phyloP scores from a whole-genome alignment of 768 basidiomycete genomes.

The Tubosaeta brunneosetosa region DNA sequence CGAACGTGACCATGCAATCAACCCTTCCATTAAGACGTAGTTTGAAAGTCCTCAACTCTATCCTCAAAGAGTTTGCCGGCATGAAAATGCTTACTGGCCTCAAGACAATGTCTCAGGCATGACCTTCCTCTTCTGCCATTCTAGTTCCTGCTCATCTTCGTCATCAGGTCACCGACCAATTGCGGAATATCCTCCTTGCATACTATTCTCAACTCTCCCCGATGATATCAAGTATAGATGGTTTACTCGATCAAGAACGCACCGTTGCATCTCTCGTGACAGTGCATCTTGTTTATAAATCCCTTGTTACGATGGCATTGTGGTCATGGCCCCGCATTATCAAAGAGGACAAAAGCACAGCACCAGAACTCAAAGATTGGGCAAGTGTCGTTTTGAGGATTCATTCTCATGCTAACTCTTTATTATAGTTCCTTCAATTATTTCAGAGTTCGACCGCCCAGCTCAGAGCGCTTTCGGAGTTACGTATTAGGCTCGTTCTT shows the following conservation, averaged over 20 bases:
- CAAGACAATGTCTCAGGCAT: slow-evolving; percentile 60
- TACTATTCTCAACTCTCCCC: slow-evolving; percentile 55
- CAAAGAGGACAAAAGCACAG: slow-evolving; percentile 40
- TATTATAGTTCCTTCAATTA: slow-evolving; percentile 51
- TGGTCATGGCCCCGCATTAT: slow-evolving; percentile 66
- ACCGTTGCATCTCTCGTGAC: slow-evolving; percentile 47
- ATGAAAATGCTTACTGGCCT: slow-evolving; percentile 69
- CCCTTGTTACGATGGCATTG: slow-evolving; percentile 58
- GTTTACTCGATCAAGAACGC: slow-evolving; percentile 34
- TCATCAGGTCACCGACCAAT: slow-evolving; percentile 24
- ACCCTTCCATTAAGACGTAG: slow-evolving; percentile 54
- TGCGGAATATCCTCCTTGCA: slow-evolving; percentile 50
- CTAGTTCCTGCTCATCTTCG: background rate
- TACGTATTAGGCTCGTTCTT: slow-evolving; percentile 52
- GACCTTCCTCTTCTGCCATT: slow-evolving; percentile 10
- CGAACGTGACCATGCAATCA: slow-evolving; percentile 39
- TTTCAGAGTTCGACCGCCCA: slow-evolving; percentile 58
- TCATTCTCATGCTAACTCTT: background rate
- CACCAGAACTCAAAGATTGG: slow-evolving; percentile 47
- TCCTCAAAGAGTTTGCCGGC: slow-evolving; percentile 66
- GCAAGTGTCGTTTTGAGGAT: slow-evolving; percentile 32
- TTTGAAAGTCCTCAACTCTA: slow-evolving; percentile 56
- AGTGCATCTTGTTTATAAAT: slow-evolving; percentile 72
- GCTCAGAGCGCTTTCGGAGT: slow-evolving; percentile 48
- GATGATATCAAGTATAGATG: slow-evolving; percentile 30